phyloP scores from a whole-genome alignment of 306 rosid species.

The Begonia peltatifolia region DNA sequence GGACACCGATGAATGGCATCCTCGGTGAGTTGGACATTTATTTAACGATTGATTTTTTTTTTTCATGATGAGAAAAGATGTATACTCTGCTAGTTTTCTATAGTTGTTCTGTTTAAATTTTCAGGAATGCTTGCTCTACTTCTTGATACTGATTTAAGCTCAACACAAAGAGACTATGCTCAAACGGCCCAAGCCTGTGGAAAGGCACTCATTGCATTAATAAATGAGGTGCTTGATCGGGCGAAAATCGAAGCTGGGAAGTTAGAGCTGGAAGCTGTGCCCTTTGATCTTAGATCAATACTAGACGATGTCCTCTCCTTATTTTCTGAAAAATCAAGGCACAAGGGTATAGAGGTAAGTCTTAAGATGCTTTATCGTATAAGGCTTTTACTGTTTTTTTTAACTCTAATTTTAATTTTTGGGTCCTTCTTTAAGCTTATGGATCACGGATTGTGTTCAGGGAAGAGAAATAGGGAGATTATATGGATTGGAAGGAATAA shows the following conservation, averaged over 20 bases:
- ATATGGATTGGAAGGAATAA: no score
- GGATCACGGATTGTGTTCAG: no score
- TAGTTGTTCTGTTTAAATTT: background rate
- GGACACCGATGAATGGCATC: conserved; percentile 99
- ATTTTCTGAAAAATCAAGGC: conserved; percentile 88
- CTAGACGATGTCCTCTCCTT: conserved; percentile 93
- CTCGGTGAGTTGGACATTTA: conserved; percentile 38
- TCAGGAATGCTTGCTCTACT: conserved; percentile 97
- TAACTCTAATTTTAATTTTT: background rate
- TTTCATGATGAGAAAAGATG: no score
- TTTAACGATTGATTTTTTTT: conserved; percentile 5
- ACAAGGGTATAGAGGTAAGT: conserved; percentile 85
- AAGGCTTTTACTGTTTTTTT: no score
- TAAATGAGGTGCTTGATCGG: conserved; percentile 94
- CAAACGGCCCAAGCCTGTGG: conserved; percentile 98
- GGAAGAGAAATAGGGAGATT: no score
- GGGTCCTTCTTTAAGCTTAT: background rate
- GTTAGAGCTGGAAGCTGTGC: conserved; percentile 93
- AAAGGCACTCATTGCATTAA: conserved; percentile 77
- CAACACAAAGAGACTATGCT: conserved; percentile 90
- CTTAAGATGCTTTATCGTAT: no score
- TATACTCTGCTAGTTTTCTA: no score
- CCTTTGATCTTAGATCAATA: conserved; percentile 76
- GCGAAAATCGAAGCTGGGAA: conserved; percentile 97
- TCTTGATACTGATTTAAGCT: conserved; percentile 72